These are phyloP conservation scores for Coemansia sp. DNA, from an alignment of 192 early-diverging fungal species.

Conservation along the genomic window DNA sequence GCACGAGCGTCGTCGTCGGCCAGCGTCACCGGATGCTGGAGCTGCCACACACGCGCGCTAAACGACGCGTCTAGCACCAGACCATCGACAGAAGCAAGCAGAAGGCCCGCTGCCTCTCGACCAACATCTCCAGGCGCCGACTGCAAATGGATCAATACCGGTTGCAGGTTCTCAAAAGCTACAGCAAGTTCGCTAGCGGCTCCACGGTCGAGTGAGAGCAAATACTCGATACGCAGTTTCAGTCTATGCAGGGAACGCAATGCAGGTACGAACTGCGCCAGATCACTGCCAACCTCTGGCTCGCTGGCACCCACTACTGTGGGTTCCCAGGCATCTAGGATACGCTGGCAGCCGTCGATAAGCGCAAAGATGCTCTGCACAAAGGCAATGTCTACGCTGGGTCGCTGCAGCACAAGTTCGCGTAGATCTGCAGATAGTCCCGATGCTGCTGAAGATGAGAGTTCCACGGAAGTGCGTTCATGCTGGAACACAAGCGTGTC, in stretches of 20 bases:
- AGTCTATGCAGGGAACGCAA: constrained; percentile 19
- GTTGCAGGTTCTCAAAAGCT: constrained; percentile 41
- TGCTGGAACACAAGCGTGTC: constrained; percentile 29
- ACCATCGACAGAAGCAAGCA: neutral
- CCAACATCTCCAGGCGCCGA: neutral
- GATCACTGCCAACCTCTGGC: neutral
- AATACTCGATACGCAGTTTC: constrained; percentile 11
- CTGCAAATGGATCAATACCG: neutral
- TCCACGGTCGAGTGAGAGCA: constrained; percentile 18
- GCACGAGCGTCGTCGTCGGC: constrained; percentile 25
- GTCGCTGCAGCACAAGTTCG: constrained; percentile 38
- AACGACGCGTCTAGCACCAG: constrained; percentile 39
- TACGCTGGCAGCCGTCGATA: constrained; percentile 24
- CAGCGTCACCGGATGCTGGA: constrained; percentile 33
- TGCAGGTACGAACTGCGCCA: constrained; percentile 7
- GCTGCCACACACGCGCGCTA: constrained; percentile 33
- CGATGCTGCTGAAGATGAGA: neutral
- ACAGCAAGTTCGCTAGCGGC: constrained; percentile 45
- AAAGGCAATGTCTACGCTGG: constrained; percentile 26
- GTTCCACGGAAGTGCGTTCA: constrained; percentile 21
- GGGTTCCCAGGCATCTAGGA: constrained; percentile 24
- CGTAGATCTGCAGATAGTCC: constrained; percentile 1
- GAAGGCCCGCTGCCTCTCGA: neutral
- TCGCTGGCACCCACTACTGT: neutral
- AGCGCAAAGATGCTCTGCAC: constrained; percentile 32